phyloP scores from a whole-genome alignment of 768 basidiomycete species.

The Dendrothele bispora region DNA sequence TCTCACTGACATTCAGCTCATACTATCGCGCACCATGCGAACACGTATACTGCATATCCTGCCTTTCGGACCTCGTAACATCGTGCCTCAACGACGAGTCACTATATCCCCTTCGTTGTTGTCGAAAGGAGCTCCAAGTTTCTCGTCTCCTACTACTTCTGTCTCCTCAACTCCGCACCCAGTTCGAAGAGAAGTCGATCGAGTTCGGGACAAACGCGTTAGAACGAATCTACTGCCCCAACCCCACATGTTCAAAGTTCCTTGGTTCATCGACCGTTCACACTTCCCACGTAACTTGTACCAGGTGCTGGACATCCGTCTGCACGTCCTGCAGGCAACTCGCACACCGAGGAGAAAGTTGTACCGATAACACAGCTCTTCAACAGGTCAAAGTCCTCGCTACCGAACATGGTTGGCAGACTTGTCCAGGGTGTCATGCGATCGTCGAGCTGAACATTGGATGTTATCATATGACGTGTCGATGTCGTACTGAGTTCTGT shows the following conservation, averaged over 20 bases:
- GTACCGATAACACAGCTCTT: slow-evolving; percentile 41
- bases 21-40: slow-evolving; percentile 42
- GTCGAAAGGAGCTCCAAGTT: slow-evolving; percentile 35
- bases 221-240: slow-evolving; percentile 53
- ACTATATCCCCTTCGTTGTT: slow-evolving; percentile 54
- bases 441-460: slow-evolving; percentile 58
- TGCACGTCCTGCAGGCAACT: slow-evolving; percentile 52
- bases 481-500: slow-evolving; percentile 59
- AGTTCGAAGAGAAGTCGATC: slow-evolving; percentile 38
- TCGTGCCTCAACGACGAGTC: slow-evolving; percentile 48
- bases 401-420: slow-evolving; percentile 51
- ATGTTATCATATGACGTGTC: slow-evolving; percentile 68
- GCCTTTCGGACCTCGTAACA: slow-evolving; percentile 40
- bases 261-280: slow-evolving; percentile 38
- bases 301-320: slow-evolving; percentile 34
- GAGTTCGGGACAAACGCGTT: slow-evolving; percentile 45
- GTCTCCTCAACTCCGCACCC: slow-evolving; percentile 17
- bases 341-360: slow-evolving; percentile 39
- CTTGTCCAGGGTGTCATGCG: slow-evolving; percentile 56
- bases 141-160: slow-evolving; percentile 27
- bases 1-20: slow-evolving; percentile 23
- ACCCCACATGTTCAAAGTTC: slow-evolving; percentile 51
- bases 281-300: slow-evolving; percentile 34
- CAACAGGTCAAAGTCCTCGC: slow-evolving; percentile 48
- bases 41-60: slow-evolving; percentile 48